Evolutionary conservation across 352 stramenopile species (phyloP), one percentile per base, ranked within the genome.

Genomic region (Elongisporangium prolatum): DNA sequence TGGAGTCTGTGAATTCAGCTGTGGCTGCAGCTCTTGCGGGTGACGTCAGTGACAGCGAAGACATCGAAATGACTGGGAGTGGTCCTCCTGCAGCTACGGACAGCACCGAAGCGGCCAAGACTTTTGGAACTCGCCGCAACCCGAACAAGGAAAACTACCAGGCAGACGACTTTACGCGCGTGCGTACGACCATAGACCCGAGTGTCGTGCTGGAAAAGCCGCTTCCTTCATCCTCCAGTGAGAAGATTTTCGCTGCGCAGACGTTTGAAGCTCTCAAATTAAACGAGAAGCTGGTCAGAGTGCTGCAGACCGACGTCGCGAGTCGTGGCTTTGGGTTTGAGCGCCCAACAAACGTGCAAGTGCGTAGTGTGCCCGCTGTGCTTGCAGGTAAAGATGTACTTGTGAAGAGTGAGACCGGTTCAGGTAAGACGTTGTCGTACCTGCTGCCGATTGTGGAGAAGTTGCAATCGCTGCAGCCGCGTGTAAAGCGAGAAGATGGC

Each of bases 341-440:
- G 0, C 68, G 80, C 7, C 85, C 84, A 0, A 96, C 87, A 48
- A 88, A 71, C 16, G 85, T 96, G 38, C 87, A 96, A 58, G 83
- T 91, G 25, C 74, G 91, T 67, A 90, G 81, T 4, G 85, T 96
- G 51, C 86, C 84, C 8, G 80, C 68, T 0, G 74, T 92, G 37
- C 63, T 93, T 1, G 70, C 71, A 14, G 76, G 76, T n/a, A 82
- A 79, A 53, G 87, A 98, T 68, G 74, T 98, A 48, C 74, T 98
- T 20, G 80, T 99, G 53, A 98, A 98, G 72, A 96, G 81, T 60
- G 95, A 99, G 68, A 99, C 97, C 1, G 96, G 97, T 21, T 97
- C 84, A 4, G 96, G 96, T 51, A 99, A 99, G 68, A 99, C 96
- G 34, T 74, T 99, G 49, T 93, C 96, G 47, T 99, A 98, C 63